Conservation (phyloP, 2,329 filamentous ascomycete genomes). For the Microcyclospora tardicrescens region DNA sequence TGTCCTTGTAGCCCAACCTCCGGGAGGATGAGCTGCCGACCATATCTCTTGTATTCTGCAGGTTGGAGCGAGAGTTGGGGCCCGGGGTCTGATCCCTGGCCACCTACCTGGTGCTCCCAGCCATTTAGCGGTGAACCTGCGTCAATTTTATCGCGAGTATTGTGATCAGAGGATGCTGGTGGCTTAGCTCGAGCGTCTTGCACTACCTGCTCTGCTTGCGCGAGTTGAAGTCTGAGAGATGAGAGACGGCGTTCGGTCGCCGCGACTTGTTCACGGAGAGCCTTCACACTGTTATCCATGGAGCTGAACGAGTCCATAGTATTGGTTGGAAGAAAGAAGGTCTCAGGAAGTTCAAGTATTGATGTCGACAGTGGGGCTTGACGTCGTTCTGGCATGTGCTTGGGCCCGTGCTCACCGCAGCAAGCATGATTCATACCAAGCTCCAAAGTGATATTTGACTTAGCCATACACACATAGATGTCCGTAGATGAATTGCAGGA, state of each 20-base stretch:
- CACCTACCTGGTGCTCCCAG: slow-evolving; percentile 9
- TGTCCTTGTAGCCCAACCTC: slow-evolving; percentile 70
- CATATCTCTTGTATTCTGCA: slow-evolving; percentile 76
- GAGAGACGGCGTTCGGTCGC: slow-evolving; percentile 30
- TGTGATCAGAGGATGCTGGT: slow-evolving; percentile 22
- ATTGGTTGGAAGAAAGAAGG: not conserved
- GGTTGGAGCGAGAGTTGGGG: slow-evolving; percentile 52
- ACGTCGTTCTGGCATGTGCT: no score
- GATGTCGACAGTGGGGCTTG: no score
- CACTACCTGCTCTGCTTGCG: not conserved
- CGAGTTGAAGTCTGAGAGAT: slow-evolving; percentile 26
- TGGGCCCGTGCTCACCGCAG: no score
- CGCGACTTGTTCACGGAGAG: slow-evolving; percentile 30
- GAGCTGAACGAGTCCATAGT: slow-evolving; percentile 4
- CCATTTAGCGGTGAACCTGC: slow-evolving; percentile 14
- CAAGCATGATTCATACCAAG: no score
- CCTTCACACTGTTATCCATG: slow-evolving; percentile 19
- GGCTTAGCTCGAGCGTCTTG: not conserved
- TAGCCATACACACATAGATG: no score
- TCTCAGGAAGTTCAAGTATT: no score
- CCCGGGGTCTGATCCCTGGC: slow-evolving; percentile 1
- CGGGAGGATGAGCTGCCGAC: slow-evolving; percentile 79
- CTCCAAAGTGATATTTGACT: no score
- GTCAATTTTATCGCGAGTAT: slow-evolving; percentile 30
- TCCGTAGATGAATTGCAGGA: no score